These are phyloP conservation scores for Chaetomium sp. DNA, from an alignment of 2,329 filamentous ascomycete genomes.

Conservation along the genomic window DNA sequence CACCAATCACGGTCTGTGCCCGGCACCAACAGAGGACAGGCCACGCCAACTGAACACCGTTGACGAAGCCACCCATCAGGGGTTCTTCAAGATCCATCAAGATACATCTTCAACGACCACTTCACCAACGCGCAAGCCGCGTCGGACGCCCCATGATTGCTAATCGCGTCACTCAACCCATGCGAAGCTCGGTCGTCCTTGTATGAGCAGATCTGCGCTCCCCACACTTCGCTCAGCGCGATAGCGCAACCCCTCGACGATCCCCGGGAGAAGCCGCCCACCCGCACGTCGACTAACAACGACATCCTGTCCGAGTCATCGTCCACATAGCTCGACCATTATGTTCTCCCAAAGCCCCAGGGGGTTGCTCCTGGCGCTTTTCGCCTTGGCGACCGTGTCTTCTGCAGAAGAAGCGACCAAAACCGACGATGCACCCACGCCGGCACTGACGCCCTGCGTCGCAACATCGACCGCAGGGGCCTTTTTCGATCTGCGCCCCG, in stretches of 20 bases:
- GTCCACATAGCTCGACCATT: background rate
- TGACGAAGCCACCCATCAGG: conserved; percentile 11
- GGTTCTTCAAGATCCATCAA: background rate
- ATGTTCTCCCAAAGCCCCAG: conserved; percentile 22
- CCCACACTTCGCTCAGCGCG: conserved; percentile 9
- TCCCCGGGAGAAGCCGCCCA: background rate
- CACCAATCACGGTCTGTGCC: background rate
- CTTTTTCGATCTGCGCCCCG: conserved; percentile 54
- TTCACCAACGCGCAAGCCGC: background rate
- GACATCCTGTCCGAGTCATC: too few species aligned
- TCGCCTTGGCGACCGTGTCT: conserved; percentile 28
- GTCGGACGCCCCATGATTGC: background rate
- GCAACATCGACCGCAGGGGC: conserved; percentile 50
- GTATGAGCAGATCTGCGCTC: conserved; percentile 7
- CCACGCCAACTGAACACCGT: background rate
- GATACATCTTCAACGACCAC: background rate
- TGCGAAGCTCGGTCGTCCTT: background rate
- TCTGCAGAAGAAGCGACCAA: conserved; percentile 17
- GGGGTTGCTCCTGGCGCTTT: conserved; percentile 29
- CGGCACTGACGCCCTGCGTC: conserved; percentile 45
- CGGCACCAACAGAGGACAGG: conserved; percentile 10
- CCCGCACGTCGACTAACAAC: background rate
- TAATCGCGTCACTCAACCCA: background rate
- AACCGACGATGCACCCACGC: conserved; percentile 32
- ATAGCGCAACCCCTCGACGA: background rate